Base-by-base conservation (phyloP, 2,329 filamentous ascomycete species). In the Sclerotinia nivalis region DNA sequence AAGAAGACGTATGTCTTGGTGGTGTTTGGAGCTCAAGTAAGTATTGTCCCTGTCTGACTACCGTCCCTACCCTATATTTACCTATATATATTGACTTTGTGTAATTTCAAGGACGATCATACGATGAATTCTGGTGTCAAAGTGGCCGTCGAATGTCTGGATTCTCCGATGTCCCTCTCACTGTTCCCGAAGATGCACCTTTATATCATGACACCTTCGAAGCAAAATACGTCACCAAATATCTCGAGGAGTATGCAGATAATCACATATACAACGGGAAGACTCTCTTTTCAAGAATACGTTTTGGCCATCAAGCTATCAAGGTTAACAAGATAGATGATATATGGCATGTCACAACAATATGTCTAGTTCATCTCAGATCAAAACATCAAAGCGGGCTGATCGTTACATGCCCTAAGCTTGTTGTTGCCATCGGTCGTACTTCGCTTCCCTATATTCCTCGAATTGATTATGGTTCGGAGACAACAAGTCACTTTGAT, bases 71-170 rank as follows among this genome's bases (percentile, higher is more conserved):
- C 31, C 2, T 25, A 34, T 47, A 25, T 25, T 15, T 22, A 40
- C 20, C 22, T 25, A 8, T 8, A 25, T 49, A 62, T 25, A 62
- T 28, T 50, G 22, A 62, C 22, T 18, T 37, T 50, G 22, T 62
- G 22, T 20, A n/a, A 37, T 62, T 1, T 50, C 43, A 62, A 76
- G 74, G 71, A 67, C 70, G 76, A 61, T 73, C 64, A 47, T 77
- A 77, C 71, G 74, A 75, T 49, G 73, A 71, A 61, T 79, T 78
- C 49, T 78, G 76, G 76, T 76, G 77, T n/a, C 77, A 79, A 72
- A 74, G 73, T 60, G 76, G 76, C 25, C 60, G 74, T 49, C 73
- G 76, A 25, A 76, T 75, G 69, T 72, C 77, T 45, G 77, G 77
- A 61, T 79, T 76, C 68, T 77, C 77, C 20, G 76, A 78, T 70